Base-by-base conservation (phyloP, 2,329 filamentous ascomycete genomes). In the Hypoxylon sp. region DNA sequence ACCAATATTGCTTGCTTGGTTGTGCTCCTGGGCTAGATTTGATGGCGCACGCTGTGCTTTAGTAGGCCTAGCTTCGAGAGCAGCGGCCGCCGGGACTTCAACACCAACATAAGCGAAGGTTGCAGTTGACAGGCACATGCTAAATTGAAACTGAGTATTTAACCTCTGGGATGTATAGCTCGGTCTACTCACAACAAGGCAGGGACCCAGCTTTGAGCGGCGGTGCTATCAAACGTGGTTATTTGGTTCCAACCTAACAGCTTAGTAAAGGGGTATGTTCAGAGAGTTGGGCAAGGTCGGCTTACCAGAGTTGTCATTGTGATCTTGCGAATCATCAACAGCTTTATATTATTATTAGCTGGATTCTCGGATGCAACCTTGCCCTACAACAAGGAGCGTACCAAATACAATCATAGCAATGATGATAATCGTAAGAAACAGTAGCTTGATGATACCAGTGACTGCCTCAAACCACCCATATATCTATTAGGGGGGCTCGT, bases 91-190 rank as follows among this genome's bases (percentile, higher is more conserved):
- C 1, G 78, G 74, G 48, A 77, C 73, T 55, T 80, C 78, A 40
- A 80, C 74, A 1, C 78, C 78, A 20, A 79, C 75, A 64, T 77
- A 80, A 20, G 78, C 73, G 51, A 77, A 80, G 2, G 76, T 74
- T 25, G 78, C 76, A 6, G 77, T 76, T 7, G 76, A 77, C 7
- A 77, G 56, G 31, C 68, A 77, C 61, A 78, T 77, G 8, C 75
- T 78, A 46, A 13, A 61, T 27, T 25, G 31, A 33, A 14, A 20
- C 5, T 66, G 11, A 53, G 40, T 25, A 4, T 25, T 20, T 6
- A 30, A 10, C 8, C 8, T 17, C n/a, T 27, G 50, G 37, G 37
- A 11, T 8, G 17, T 27, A 30, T 2, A 46, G 13, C 27, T 27
- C 8, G 25, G n/a, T 8, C 14, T 30, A 64, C 73, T 71, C 50